Percentiles rank a stretch among this genome's conserved stretches.
These are phyloP conservation scores for Citrullus mucosospermus DNA, from an alignment of 306 rosid genomes.

Conservation along the genomic window DNA sequence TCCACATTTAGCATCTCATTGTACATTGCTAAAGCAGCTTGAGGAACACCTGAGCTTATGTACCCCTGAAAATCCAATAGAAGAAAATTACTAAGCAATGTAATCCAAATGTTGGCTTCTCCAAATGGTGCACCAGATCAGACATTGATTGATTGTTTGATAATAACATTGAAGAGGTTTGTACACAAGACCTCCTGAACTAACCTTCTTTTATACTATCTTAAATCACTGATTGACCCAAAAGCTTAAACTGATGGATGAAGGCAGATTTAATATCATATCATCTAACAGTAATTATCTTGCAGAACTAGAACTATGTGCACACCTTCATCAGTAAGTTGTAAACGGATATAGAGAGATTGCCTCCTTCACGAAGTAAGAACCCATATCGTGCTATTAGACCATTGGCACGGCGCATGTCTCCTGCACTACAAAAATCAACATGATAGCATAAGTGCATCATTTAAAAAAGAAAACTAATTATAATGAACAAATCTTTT, in stretches of 20 bases:
- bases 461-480: neutral
- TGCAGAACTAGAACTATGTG: conserved; percentile 11
- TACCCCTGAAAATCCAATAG: conserved; percentile 43
- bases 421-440: conserved; percentile 66
- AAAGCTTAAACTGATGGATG: too few relatives aligned
- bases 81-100: neutral
- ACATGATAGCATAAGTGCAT: conserved; percentile 23
- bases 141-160: neutral
- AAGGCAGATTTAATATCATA: too few relatives aligned
- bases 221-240: too few relatives aligned
- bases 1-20: conserved; percentile 43
- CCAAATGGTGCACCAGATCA: too few relatives aligned
- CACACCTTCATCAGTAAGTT: conserved; percentile 74
- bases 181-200: too few relatives aligned
- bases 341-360: conserved; percentile 42
- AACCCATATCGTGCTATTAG: conserved; percentile 73
- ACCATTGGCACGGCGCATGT: conserved; percentile 77
- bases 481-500: neutral
- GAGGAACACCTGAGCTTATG: conserved; percentile 54
- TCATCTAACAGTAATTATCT: neutral
- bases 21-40: conserved; percentile 39
- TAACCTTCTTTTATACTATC: too few relatives aligned
- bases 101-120: neutral
- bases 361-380: conserved; percentile 58
- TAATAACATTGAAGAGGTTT: too few relatives aligned